Evolutionary conservation across 768 basidiomycete species (phyloP).

Genomic region (Rhizopogon vesiculosus): DNA sequence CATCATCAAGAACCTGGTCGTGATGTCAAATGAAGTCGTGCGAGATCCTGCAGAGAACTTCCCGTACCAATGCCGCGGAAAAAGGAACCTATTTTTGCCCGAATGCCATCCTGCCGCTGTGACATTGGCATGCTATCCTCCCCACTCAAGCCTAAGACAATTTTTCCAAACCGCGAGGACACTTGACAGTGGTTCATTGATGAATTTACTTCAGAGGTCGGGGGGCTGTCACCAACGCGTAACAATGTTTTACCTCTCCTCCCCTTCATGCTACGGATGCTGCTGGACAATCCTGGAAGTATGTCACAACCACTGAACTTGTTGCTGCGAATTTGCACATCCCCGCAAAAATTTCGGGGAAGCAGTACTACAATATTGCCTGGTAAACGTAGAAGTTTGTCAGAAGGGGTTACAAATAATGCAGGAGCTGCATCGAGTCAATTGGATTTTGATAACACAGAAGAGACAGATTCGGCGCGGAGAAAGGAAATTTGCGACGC

Average conservation of each 20-base stretch:
- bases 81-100: constrained; percentile 33
- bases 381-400: constrained; percentile 8
- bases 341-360: constrained; percentile 33
- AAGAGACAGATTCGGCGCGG: constrained; percentile 8
- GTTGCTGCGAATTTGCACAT: constrained; percentile 28
- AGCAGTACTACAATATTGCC: constrained; percentile 33
- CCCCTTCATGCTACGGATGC: constrained; percentile 26
- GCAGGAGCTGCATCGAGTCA: background rate
- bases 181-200: constrained; percentile 36
- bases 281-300: constrained; percentile 28
- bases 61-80: constrained; percentile 4
- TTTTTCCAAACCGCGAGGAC: constrained; percentile 29
- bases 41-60: constrained; percentile 7
- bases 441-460: background rate
- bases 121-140: constrained; percentile 26
- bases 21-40: constrained; percentile 2
- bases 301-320: constrained; percentile 28
- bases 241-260: background rate
- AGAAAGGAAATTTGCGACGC: background rate
- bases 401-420: background rate
- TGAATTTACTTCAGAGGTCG: constrained; percentile 24
- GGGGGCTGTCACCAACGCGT: constrained; percentile 4
- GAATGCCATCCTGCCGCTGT: constrained; percentile 29
- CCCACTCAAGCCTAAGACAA: constrained; percentile 41
- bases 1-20: constrained; percentile 4